Base-by-base conservation (phyloP, 208 protist species). In the Naegleria fowleri region DNA sequence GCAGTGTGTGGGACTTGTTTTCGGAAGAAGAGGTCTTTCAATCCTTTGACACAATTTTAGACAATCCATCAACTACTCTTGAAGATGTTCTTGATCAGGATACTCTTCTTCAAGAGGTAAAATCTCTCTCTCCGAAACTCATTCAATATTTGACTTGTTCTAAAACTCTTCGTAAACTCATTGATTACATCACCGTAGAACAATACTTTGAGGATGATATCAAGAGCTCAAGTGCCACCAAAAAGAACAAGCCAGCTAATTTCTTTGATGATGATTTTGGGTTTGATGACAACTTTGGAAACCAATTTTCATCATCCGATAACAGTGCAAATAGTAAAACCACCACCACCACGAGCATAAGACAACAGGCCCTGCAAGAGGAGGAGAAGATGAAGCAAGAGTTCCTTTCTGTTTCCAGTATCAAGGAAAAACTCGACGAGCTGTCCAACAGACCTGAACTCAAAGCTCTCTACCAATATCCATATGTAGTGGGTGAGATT, bases 51-150 rank as follows among this genome's bases (percentile, higher is more conserved):
- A 87, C 83, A 2, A 51, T 87, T 87, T 29, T 87, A 1, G 43
- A 87, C 22, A 87, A 87, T 87, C 83, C 83, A 58, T 55, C 43
- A 51, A 55, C 51, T 0, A 87, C 83, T 29, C 22, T 87, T 15
- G 83, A 87, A 55, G 43, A 87, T 3, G 19, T 87, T 87, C 22
- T 87, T 0, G 83, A 87, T 87, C 43, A 87, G 22, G 83, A 87
- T 29, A 55, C 41, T 25, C 22, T 87, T 15, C 41, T 87, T 16
- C 83, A 87, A 55, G 83, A 87, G 22, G 83, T 87, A 1, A 87
- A 87, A 87, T 58, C 83, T 25, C 22, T 58, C 16, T n/a, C 11
- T 87, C 83, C 51, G 22, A 87, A 87, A 29, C 22, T 87, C 19
- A 51, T 87, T 55, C 22, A 15, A 15, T 87, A n/a, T 29, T 29